These are phyloP conservation scores for Polyporus tsugae DNA, from an alignment of 1,284 basidiomycete species.

Conservation along the genomic window DNA sequence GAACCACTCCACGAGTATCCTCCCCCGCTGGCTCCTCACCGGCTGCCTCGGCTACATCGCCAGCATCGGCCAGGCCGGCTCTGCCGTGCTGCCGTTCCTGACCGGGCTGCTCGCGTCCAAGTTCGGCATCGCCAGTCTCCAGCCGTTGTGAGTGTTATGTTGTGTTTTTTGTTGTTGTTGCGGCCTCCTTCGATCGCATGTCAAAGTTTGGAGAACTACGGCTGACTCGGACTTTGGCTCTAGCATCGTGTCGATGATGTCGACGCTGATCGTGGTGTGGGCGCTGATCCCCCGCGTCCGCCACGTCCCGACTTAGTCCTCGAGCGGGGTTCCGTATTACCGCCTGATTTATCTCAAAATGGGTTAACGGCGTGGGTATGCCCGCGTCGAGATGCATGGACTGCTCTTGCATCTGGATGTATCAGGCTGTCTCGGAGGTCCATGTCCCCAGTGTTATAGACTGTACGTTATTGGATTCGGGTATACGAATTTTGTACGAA, in stretches of 20 bases:
- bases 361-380: not conserved
- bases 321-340: not conserved
- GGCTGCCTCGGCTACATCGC: slow-evolving; percentile 75
- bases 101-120: slow-evolving; percentile 63
- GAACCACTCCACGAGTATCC: slow-evolving; percentile 61
- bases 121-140: slow-evolving; percentile 63
- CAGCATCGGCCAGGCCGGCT: slow-evolving; percentile 71
- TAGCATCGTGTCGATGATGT: slow-evolving; percentile 43
- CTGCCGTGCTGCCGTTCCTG: slow-evolving; percentile 71
- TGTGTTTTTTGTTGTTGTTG: too few relatives aligned
- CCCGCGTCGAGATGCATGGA: not conserved
- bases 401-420: not conserved
- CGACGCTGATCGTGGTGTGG: slow-evolving; percentile 44
- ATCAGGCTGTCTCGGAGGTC: not conserved
- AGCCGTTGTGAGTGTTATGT: slow-evolving; percentile 59
- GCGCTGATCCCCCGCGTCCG: slow-evolving; percentile 41
- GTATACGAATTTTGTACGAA: not conserved
- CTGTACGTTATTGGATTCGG: not conserved
- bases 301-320: slow-evolving; percentile 30
- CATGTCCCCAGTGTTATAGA: not conserved
- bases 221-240: not conserved
- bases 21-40: slow-evolving; percentile 70
- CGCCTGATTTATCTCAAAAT: not conserved
- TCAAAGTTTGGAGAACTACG: not conserved
- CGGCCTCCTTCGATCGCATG: not conserved